A percentile compares a stretch with the other conserved stretches of the same genome.
These are phyloP conservation scores for Curvularia eragrostidis DNA, from an alignment of 2,329 filamentous ascomycete genomes.

Conservation along the genomic window DNA sequence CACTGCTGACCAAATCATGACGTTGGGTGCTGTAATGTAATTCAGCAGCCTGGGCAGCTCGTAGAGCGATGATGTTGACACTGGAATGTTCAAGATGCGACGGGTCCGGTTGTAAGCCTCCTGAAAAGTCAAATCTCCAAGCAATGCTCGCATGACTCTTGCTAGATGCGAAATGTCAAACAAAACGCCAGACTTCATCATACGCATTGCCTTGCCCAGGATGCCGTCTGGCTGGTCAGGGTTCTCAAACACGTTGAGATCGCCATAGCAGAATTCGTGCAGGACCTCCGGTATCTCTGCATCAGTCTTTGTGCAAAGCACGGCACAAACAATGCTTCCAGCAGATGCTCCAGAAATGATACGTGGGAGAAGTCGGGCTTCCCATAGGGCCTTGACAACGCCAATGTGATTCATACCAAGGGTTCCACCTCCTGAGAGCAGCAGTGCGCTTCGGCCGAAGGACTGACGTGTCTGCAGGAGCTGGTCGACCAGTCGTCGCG, in stretches of 20 bases:
- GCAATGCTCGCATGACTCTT: constrained; percentile 77
- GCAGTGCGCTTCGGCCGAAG: constrained; percentile 82
- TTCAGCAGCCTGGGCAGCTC: constrained; percentile 88
- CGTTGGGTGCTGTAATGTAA: constrained; percentile 91
- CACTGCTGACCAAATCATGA: constrained; percentile 95
- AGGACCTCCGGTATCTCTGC: constrained; percentile 77
- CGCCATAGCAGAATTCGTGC: constrained; percentile 75
- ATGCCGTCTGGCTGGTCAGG: constrained; percentile 66
- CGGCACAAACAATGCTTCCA: constrained; percentile 82
- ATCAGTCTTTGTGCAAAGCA: constrained; percentile 79
- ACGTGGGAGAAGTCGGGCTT: constrained; percentile 76
- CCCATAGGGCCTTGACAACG: constrained; percentile 80
- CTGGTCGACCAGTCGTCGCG: constrained; percentile 68
- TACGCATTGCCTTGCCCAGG: constrained; percentile 71
- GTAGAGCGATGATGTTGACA: constrained; percentile 85
- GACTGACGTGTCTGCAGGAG: constrained; percentile 76
- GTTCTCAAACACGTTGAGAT: constrained; percentile 80
- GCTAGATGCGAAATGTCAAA: constrained; percentile 84
- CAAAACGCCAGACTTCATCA: constrained; percentile 82
- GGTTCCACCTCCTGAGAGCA: constrained; percentile 85
- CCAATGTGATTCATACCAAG: constrained; percentile 94
- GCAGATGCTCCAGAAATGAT: constrained; percentile 90
- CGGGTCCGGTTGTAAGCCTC: constrained; percentile 96
- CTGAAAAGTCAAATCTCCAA: constrained; percentile 92
- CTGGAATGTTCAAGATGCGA: constrained; percentile 90